Base-by-base conservation (phyloP, 169 alveolate genomes). In the Cyclospora cayetanensis region DNA sequence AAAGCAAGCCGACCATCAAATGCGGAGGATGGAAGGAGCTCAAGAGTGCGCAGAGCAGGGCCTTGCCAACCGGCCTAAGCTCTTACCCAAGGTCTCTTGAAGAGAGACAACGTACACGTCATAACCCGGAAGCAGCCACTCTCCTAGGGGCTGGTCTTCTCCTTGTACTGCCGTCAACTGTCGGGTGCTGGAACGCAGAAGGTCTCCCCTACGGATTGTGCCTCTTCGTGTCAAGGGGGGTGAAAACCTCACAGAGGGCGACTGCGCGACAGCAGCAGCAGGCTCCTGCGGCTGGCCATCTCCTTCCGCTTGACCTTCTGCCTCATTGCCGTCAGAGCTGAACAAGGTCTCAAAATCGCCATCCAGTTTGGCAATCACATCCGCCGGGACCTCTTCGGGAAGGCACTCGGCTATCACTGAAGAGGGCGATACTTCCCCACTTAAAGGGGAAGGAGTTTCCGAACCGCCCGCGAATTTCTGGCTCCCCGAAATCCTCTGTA, bases 41-140 rank as follows among this genome's bases (percentile, higher is more conserved):
- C n/a, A n/a, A n/a, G n/a, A n/a, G n/a, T n/a, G n/a, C n/a, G n/a
- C n/a, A n/a, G n/a, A n/a, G n/a, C n/a, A n/a, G n/a, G n/a, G n/a
- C n/a, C n/a, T n/a, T n/a, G n/a, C n/a, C n/a, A n/a, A n/a, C n/a
- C 27, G n/a, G n/a, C n/a, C 43, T 31, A 12, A 18, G 37, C 72
- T 53, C 93, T 4, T 31, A 88, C 93, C 95, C n/a, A 95, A 91
- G 12, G 97, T 94, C 89, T 96, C 97, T 74, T 96, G 97, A 65
- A 96, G 94, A 55, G 97, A 65, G 76, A 96, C 93, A 43, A 96
- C 94, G 93, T 96, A 96, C 39, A 96, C 87, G 82, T 96, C 97
- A 68, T 96, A 94, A 79, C 95, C 95, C 34, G 96, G 95, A 29
- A 79, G 94, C 29, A 96, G 88, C 97, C 97, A 96, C 39, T 95